Conservation (phyloP, 345 rosid genomes). For the Streptanthus diversifolius region DNA sequence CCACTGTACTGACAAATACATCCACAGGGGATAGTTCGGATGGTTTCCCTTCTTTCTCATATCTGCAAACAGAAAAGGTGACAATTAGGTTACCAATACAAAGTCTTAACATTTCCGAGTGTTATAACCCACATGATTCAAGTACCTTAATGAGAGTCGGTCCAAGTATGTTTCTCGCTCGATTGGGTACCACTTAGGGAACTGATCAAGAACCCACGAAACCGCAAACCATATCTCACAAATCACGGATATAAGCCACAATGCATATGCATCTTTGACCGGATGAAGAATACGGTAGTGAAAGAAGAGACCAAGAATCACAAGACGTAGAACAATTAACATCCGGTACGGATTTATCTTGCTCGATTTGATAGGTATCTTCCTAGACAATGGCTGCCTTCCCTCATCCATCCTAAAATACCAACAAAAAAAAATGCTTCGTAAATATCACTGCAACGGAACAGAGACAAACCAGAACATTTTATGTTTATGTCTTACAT, state of each 20-base stretch:
- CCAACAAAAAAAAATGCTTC: conserved; percentile 4
- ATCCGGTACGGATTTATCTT: conserved; percentile 92
- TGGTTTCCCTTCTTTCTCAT: conserved; percentile 95
- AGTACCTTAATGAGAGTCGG: conserved; percentile 83
- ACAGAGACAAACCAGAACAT: background rate
- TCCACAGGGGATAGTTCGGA: conserved; percentile 80
- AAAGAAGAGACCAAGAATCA: conserved; percentile 81
- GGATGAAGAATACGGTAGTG: conserved; percentile 96
- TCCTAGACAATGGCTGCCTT: conserved; percentile 96
- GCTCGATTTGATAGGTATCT: conserved; percentile 92
- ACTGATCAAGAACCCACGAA: conserved; percentile 98
- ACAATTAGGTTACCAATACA: background rate
- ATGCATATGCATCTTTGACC: conserved; percentile 75
- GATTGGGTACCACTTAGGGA: conserved; percentile 96
- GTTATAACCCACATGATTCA: background rate
- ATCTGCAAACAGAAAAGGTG: conserved; percentile 43
- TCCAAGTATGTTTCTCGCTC: conserved; percentile 91
- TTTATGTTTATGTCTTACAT: conserved; percentile 48
- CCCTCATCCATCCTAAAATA: conserved; percentile 97
- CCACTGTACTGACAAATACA: conserved; percentile 91
- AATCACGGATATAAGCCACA: conserved; percentile 96
- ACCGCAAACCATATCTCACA: conserved; percentile 99
- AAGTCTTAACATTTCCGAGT: background rate
- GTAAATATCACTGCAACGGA: conserved; percentile 6
- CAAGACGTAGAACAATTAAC: conserved; percentile 81